Evolutionary conservation across 768 basidiomycete genomes (phyloP).

Genomic region (Arthromyces matolae): DNA sequence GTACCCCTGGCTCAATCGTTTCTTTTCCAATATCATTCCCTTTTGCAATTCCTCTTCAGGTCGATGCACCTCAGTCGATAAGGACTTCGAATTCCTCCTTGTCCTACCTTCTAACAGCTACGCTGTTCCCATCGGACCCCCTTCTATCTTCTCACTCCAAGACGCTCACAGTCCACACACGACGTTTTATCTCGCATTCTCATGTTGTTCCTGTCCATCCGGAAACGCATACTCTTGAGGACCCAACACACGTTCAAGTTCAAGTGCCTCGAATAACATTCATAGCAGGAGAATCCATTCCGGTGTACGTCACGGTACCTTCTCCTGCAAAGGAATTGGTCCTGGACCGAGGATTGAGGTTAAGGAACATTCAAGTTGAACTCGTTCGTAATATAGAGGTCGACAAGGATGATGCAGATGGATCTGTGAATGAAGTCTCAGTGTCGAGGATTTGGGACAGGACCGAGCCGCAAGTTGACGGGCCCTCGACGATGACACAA

Average conservation of each 20-base stretch:
- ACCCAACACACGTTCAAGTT: conserved; percentile 66
- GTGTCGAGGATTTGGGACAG: conserved; percentile 16
- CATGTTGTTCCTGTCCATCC: conserved; percentile 55
- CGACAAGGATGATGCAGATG: conserved; percentile 39
- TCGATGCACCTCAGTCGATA: conserved; percentile 81
- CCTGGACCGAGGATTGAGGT: conserved; percentile 62
- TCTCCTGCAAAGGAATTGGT: conserved; percentile 68
- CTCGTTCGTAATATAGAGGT: conserved; percentile 66
- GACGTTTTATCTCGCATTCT: conserved; percentile 67
- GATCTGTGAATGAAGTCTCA: conserved; percentile 28
- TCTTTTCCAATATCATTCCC: conserved; percentile 60
- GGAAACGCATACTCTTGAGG: conserved; percentile 50
- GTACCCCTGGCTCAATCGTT: conserved; percentile 30
- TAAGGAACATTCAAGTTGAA: conserved; percentile 80
- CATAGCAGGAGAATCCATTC: conserved; percentile 67
- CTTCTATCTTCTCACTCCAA: conserved; percentile 42
- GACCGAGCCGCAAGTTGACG: conserved; percentile 20
- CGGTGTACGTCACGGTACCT: conserved; percentile 77
- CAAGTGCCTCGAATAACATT: conserved; percentile 73
- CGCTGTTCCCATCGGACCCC: conserved; percentile 49
- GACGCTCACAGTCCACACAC: conserved; percentile 64
- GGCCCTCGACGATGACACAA: conserved; percentile 26
- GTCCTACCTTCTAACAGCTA: conserved; percentile 66
- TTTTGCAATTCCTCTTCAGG: conserved; percentile 77
- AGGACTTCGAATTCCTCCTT: conserved; percentile 73